These are phyloP conservation scores for Zygoascus hellenicus DNA, from an alignment of 1,139 yeast species.

Conservation along the genomic window DNA sequence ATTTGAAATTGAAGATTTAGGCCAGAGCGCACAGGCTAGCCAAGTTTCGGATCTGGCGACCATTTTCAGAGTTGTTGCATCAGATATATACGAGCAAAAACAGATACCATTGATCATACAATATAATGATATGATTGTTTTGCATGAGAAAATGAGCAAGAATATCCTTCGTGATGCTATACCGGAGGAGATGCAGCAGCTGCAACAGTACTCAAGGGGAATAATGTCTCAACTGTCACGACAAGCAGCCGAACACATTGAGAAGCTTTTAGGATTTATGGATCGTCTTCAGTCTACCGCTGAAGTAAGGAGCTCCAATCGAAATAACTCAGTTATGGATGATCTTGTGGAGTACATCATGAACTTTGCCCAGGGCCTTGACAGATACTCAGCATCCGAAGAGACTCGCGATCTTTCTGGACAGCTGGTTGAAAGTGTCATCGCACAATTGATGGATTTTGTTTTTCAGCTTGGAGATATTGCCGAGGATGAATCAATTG, in stretches of 20 bases:
- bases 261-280: constrained; percentile 15
- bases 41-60: constrained; percentile 26
- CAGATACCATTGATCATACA: constrained; percentile 19
- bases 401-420: constrained; percentile 27
- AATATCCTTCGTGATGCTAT: constrained; percentile 12
- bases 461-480: constrained; percentile 30
- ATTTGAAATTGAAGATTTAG: constrained; percentile 16
- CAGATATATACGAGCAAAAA: constrained; percentile 19
- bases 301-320: constrained; percentile 18
- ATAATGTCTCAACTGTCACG: constrained; percentile 11
- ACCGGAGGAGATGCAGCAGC: constrained; percentile 13
- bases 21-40: constrained; percentile 11
- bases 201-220: constrained; percentile 15
- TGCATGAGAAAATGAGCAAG: constrained; percentile 11
- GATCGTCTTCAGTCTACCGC: constrained; percentile 25
- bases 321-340: constrained; percentile 25
- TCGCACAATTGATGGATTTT: constrained; percentile 22
- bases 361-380: constrained; percentile 21
- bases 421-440: constrained; percentile 28
- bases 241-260: constrained; percentile 1
- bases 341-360: constrained; percentile 18
- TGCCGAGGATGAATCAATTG: constrained; percentile 32
- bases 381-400: constrained; percentile 20
- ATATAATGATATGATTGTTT: constrained; percentile 24
- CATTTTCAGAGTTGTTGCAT: constrained; percentile 26